Evolutionary conservation across 2,329 filamentous ascomycete genomes (phyloP), one percentile per base, ranked within the genome.

Genomic region (Trichoderma asperellum): DNA sequence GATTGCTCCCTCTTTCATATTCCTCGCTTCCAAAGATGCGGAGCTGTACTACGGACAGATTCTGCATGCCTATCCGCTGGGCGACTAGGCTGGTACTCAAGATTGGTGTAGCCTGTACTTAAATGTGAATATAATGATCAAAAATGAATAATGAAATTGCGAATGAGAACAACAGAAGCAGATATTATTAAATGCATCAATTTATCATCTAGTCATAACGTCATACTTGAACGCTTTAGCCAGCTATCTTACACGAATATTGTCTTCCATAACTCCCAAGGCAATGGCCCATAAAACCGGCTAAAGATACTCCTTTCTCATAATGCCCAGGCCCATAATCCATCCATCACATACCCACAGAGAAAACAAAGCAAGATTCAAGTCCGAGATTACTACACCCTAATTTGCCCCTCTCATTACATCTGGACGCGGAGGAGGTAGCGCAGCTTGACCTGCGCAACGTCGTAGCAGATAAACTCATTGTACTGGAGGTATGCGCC

Each of bases 401-500:
- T 12, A 11, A 12, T 10, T 34, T 24, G 4, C 14, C 12, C n/a
- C 8, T 16, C 3, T 11, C 18, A 52, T 34, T 64, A 70, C 80
- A 88, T 85, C 75, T 84, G 84, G 59, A 92, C 87, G 6, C 88
- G 85, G 75, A 93, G 85, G 4, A 93, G 82, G 74, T 93, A 93
- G 5, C 91, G 86, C 5, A 93, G 82, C 55, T 89, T 88, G 40
- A 93, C 85, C 77, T 93, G 91, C 0, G 88, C 83, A 3, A 91
- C 81, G 72, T 93, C 86, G 74, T 93, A 93, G 63, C 84, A 85
- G 71, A 93, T 92, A 77, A 89, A 93, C 80, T 93, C 91, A 75
- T 93, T 93, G 80, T 93, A 93, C 61, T 80, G 77, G 27, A 93
- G 81, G 34, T 77, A 79, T 0, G 87, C 83, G 12, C 78, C 74